Percentiles rank a stretch among this genome's conserved stretches.
phyloP scores from a whole-genome alignment of 208 protist species.

The Acanthamoeba divionensis region DNA sequence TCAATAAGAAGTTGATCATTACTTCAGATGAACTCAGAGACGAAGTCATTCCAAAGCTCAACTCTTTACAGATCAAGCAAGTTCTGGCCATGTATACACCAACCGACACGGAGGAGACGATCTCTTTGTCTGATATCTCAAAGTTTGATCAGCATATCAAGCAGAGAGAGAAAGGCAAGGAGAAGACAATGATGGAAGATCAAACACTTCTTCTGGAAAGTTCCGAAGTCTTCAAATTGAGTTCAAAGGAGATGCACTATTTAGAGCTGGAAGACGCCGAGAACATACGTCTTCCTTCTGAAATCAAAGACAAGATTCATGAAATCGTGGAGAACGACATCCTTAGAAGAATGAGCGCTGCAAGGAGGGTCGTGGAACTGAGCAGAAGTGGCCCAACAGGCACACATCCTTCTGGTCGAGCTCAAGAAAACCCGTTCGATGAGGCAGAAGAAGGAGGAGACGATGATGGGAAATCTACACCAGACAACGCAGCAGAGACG shows the following conservation, averaged over 20 bases:
- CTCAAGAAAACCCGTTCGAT: neutral
- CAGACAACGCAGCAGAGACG: no score
- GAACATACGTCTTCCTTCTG: conserved; percentile 31
- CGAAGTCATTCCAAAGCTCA: conserved; percentile 38
- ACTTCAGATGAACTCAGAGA: neutral
- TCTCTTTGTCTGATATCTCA: conserved; percentile 4
- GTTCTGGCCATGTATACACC: conserved; percentile 52
- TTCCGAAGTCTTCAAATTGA: neutral
- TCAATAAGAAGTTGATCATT: conserved; percentile 42
- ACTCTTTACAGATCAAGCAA: conserved; percentile 43
- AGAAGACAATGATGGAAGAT: neutral
- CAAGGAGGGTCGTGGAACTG: neutral
- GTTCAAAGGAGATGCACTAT: conserved; percentile 47
- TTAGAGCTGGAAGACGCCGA: conserved; percentile 28
- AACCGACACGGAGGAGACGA: conserved; percentile 18
- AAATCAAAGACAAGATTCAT: conserved; percentile 40
- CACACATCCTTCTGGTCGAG: neutral
- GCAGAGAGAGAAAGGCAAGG: neutral
- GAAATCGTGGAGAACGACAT: conserved; percentile 23
- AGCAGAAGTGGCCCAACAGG: neutral
- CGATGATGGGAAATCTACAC: neutral
- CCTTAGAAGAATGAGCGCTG: conserved; percentile 1
- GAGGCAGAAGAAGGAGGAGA: neutral
- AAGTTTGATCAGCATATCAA: neutral
- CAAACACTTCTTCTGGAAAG: conserved; percentile 26